Evolutionary conservation across 768 basidiomycete species (phyloP).

Genomic region (Coprinopsis cinerea): DNA sequence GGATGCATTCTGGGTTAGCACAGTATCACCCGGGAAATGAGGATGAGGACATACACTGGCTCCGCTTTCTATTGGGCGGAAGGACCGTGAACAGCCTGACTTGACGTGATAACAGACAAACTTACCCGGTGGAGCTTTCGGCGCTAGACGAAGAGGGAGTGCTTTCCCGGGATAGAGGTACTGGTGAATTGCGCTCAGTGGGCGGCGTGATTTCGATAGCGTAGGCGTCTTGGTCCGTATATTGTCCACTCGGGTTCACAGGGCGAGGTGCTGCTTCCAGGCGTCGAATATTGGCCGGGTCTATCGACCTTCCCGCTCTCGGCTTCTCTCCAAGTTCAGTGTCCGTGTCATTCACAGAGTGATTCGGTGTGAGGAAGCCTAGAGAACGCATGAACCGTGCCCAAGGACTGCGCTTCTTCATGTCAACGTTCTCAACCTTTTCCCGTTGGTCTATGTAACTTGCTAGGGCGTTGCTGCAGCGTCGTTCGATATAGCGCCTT

Average conservation of each 20-base stretch:
- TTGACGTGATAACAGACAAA: too few species aligned
- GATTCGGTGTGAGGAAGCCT: background rate
- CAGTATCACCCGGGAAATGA: too few species aligned
- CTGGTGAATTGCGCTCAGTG: background rate
- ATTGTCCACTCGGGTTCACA: conserved; percentile 70
- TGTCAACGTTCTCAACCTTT: background rate
- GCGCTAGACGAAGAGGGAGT: too few species aligned
- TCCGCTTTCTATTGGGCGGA: too few species aligned
- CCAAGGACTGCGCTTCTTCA: background rate
- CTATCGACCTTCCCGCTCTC: background rate
- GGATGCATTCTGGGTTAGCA: too few species aligned
- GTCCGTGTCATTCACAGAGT: background rate
- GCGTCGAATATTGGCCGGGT: conserved; percentile 66
- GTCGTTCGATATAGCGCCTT: conserved; percentile 8
- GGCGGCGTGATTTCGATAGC: conserved; percentile 8
- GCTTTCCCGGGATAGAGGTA: too few species aligned
- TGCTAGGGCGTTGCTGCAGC: background rate
- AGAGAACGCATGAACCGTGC: background rate
- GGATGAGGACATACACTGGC: too few species aligned
- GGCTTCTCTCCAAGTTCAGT: background rate
- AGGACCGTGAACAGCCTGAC: too few species aligned
- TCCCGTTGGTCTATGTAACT: background rate
- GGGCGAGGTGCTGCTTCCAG: conserved; percentile 63
- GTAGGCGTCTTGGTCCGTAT: conserved; percentile 38
- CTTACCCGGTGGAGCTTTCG: too few species aligned